Evolutionary conservation across 2,329 filamentous ascomycete genomes (phyloP), one percentile per base, ranked within the genome.

Genomic region (Colletotrichum truncatum): DNA sequence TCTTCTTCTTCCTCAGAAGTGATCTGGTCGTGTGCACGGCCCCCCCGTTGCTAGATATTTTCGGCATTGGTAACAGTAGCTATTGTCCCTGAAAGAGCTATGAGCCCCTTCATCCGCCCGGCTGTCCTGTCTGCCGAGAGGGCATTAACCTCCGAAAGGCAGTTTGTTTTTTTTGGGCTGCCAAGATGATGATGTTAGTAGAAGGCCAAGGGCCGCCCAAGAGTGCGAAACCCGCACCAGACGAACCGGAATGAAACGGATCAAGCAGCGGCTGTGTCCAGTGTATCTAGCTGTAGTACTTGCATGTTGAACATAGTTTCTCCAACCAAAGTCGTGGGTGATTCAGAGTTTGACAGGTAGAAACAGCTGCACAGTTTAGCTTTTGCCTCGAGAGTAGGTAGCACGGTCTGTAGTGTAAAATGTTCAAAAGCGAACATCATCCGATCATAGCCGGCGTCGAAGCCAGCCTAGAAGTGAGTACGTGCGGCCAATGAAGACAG

Each of bases 201-300:
- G 11, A 43, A 55, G 30, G 62, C 62, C 57, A 62, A 65, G 57
- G 41, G 43, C 57, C 57, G 57, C 26, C 38, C 21, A 34, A 41
- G 11, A 34, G 48, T 54, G 41, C 62, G 57, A 62, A 62, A 62
- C 62, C 49, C 36, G 43, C 45, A 55, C 62, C 57, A 62, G 57
- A 62, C 18, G 63, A 66, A 62, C 63, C 58, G 38, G 51, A 45
- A 46, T 66, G 63, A 63, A 66, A 66, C 63, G n/a, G n/a, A 56
- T 23, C 39, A 43, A 43, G 6, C 39, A 43, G 18, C 39, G 39
- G 18, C 39, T 16, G 39, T 23, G 8, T 6, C 39, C 23, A 21
- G 18, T 11, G 1, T 41, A 21, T 43, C 2, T 7, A 21, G 18
- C 16, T 43, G 26, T 38, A 43, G 52, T n/a, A 30, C 26, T 45